Conservation (phyloP, 2,329 filamentous ascomycete species). For the Trichothecium sympodiale region DNA sequence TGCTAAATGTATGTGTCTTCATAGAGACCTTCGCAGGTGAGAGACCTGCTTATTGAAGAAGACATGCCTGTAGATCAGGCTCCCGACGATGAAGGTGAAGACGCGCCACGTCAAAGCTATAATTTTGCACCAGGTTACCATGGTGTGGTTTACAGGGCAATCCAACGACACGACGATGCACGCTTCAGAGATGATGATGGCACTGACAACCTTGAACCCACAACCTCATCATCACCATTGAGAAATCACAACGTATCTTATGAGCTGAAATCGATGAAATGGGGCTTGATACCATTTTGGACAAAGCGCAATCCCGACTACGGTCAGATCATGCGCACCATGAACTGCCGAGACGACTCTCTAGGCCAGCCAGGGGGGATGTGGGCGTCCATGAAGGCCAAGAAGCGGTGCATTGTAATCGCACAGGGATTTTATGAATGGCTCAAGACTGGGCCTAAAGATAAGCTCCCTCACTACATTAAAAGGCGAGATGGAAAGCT, state of each 20-base stretch:
- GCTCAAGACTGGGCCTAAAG: slow-evolving; percentile 66
- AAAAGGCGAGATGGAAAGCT: slow-evolving; percentile 72
- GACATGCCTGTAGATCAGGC: slow-evolving; percentile 62
- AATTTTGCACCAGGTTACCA: slow-evolving; percentile 87
- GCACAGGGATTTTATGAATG: slow-evolving; percentile 96
- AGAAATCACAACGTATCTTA: slow-evolving; percentile 30
- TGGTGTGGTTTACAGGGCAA: slow-evolving; percentile 77
- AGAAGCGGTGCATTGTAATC: slow-evolving; percentile 77
- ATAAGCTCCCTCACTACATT: slow-evolving; percentile 76
- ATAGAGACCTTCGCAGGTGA: slow-evolving; percentile 59
- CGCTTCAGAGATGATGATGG: background rate
- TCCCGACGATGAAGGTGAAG: slow-evolving; percentile 56
- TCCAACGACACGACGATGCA: slow-evolving; percentile 24
- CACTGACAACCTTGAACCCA: background rate
- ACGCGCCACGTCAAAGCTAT: slow-evolving; percentile 60
- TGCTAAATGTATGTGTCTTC: too few relatives aligned
- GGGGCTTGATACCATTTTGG: slow-evolving; percentile 92
- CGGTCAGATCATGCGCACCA: slow-evolving; percentile 68
- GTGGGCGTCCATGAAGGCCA: slow-evolving; percentile 86
- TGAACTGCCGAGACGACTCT: slow-evolving; percentile 91
- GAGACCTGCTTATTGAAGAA: slow-evolving; percentile 60
- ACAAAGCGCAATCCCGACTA: slow-evolving; percentile 77
- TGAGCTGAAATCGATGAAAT: slow-evolving; percentile 88
- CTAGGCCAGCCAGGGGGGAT: slow-evolving; percentile 65
- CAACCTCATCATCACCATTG: too few relatives aligned